Base-by-base conservation (phyloP, 257 asterid species). In the Scutellaria minor region DNA sequence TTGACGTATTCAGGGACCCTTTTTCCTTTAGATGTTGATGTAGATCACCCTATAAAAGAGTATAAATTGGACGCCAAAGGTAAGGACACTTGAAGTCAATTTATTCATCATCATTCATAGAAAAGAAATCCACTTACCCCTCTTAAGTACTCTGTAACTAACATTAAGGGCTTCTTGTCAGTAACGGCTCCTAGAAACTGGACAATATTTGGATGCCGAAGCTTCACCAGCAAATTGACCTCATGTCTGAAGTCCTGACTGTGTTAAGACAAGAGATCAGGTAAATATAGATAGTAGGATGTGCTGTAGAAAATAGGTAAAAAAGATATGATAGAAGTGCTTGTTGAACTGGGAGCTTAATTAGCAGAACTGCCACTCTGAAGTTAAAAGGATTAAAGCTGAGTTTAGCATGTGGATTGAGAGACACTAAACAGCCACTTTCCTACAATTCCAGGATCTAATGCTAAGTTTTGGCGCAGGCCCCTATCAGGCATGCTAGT, bases 131-230 rank as follows among this genome's bases (percentile, higher is more conserved):
- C 42, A 70, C 97, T 83, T 79, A 92, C 99, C 91, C 99, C 99
- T 79, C 98, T 85, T 77, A 95, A 85, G 81, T 87, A 95, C 76
- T 95, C 99, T 5, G 98, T 95, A 62, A 95, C 84, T 77, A 95
- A 85, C 99, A 95, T 90, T 65, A 95, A 84, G 65, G 99, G 99
- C 81, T 95, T 92, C 85, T 73, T 95, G 54, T 90, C 94, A 41
- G 98, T 92, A 76, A 92, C 98, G 7, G 98, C 99, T 82, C 98
- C 99, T 68, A 95, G 96, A 80, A 95, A 95, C 84, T 95, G 98
- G 85, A 95, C 99, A 69, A 95, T 85, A 85, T 95, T 95, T 76
- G 99, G 99, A 87, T 95, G 99, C n/a, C 99, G 97, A 77, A 95
- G 98, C 85, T 90, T 95, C 80, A 95, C 99, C 51, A 95, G 88